phyloP scores from a whole-genome alignment of 2,329 filamentous ascomycete species.

The Rasamsonia emersonii region DNA sequence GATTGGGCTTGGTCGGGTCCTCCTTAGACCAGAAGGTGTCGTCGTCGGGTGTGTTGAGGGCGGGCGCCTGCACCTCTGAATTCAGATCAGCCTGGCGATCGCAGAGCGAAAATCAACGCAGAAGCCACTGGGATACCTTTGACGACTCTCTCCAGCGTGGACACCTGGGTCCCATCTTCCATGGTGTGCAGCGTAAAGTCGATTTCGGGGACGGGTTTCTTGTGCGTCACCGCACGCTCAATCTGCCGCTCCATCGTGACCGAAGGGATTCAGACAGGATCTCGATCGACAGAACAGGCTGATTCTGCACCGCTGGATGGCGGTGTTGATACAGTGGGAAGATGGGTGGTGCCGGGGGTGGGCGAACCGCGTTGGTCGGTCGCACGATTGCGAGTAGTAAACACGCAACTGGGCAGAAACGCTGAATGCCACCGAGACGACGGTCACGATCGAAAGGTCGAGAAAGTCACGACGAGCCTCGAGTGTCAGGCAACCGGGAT shows the following conservation, averaged over 20 bases:
- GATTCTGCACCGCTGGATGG: too few relatives aligned
- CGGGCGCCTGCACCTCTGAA: constrained; percentile 92
- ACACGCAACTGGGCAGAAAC: too few relatives aligned
- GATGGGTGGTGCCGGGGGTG: too few relatives aligned
- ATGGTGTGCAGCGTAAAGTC: constrained; percentile 98
- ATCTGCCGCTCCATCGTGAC: constrained; percentile 32
- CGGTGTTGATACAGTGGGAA: too few relatives aligned
- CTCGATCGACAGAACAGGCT: too few relatives aligned
- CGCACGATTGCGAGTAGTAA: too few relatives aligned
- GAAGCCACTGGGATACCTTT: constrained; percentile 61
- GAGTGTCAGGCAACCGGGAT: too few relatives aligned
- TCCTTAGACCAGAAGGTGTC: constrained; percentile 90
- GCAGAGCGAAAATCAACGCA: not conserved
- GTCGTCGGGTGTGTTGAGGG: constrained; percentile 83
- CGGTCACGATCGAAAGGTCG: too few relatives aligned
- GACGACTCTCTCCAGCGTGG: constrained; percentile 89
- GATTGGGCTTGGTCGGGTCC: constrained; percentile 78
- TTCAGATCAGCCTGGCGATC: constrained; percentile 1
- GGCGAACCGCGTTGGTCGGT: too few relatives aligned
- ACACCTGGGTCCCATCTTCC: constrained; percentile 95
- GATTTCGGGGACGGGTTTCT: constrained; percentile 94
- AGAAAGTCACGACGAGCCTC: too few relatives aligned
- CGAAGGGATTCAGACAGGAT: too few relatives aligned
- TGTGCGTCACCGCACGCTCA: constrained; percentile 85
- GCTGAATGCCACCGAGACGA: too few relatives aligned